Evolutionary conservation across 2,329 filamentous ascomycete species (phyloP).

Genomic region (Cladosporium sphaerospermum): DNA sequence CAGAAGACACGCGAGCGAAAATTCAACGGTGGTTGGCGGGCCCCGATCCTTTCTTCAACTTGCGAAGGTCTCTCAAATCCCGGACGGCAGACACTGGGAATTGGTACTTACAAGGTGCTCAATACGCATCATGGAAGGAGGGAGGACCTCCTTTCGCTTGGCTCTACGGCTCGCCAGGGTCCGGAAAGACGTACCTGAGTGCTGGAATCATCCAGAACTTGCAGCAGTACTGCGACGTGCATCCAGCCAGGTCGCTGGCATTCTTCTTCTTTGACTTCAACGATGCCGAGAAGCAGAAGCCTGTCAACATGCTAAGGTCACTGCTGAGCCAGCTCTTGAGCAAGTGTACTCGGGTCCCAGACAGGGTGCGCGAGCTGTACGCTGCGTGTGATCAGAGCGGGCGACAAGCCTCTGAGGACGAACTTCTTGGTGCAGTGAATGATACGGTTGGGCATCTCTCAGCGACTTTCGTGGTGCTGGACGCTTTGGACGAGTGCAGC

Average conservation of each 20-base stretch:
- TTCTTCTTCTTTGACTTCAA: conserved; percentile 35
- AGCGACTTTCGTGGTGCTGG: not conserved
- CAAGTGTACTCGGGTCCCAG: conserved; percentile 7
- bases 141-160: conserved; percentile 3
- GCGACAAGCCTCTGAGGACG: not conserved
- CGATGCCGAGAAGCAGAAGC: conserved; percentile 31
- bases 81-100: conserved; percentile 12
- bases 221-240: conserved; percentile 1
- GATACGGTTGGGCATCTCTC: not conserved
- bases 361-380: not conserved
- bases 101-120: conserved; percentile 11
- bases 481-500: not conserved
- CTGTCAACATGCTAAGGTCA: conserved; percentile 33
- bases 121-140: conserved; percentile 9
- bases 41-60: conserved; percentile 16
- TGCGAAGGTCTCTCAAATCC: conserved; percentile 9
- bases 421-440: not conserved
- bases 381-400: not conserved
- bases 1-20: conserved; percentile 14
- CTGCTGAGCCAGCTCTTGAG: conserved; percentile 33
- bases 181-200: conserved; percentile 14
- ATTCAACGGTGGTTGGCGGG: conserved; percentile 19
- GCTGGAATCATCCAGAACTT: conserved; percentile 14
- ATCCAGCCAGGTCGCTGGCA: conserved; percentile 13
- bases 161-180: conserved; percentile 13